Evolutionary conservation across 176 grass and related monocot species (phyloP).

Genomic region (Sorghum bicolor): Sorghum_bicolor_NCBIv3 NC_012878.2:56978501-56979000

Average conservation of each 20-base stretch:
- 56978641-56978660: background rate
- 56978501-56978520: no score
- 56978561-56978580: background rate
- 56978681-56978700: no score
- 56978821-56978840: no score
- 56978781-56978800: no score
- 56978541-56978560: background rate
- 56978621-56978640: background rate
- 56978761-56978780: no score
- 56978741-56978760: no score
- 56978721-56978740: no score
- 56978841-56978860: no score
- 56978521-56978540: no score
- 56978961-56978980: background rate
- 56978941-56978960: background rate
- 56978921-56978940: background rate
- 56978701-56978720: no score
- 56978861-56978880: background rate
- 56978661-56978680: background rate
- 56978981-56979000: background rate
- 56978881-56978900: background rate
- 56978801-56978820: no score
- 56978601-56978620: background rate
- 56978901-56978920: conserved; percentile 23
- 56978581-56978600: background rate